Evolutionary conservation across 106 monocot genomes (phyloP), one percentile per base, ranked within the genome.

Genomic region (Dendrobium huoshanense): DNA sequence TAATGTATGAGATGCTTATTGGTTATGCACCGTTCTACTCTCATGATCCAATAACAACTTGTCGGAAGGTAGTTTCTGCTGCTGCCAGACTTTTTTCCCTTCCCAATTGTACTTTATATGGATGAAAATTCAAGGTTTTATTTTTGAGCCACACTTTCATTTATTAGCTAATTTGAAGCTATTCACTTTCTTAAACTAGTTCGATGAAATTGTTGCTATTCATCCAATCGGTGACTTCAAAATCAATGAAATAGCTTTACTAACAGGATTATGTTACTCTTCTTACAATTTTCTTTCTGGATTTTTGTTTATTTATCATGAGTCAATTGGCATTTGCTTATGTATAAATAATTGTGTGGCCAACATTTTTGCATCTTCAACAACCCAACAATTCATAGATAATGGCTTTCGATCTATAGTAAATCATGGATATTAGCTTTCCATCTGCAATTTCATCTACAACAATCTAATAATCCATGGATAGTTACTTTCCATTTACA

Each of bases 1-100:
- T 97, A 79, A 90, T 97, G 94, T 96, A 96, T 80, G 96, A 96
- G 78, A 96, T 96, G 96, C 94, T 96, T 80, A 85, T 96, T 87
- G 96, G 96, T 43, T 97, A 92, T 81, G 94, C 96, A 59, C 96
- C 96, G 72, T 97, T 97, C 77, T 97, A 94, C 85, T 90, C 96
- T 24, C 94, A 97, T 86, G 97, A 97, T 82, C 97, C 92, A 73
- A 87, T 97, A 82, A 97, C 94, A 55, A 94, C 97, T 75, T 97
- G 97, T 83, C 86, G 97, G 87, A 97, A 97, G 97, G 97, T 97
- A 49, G 9, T 76, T 47, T 47, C 7, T 76, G 49, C 48, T 76
- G 13, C 1, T 49, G 0, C 4, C 22, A 25, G 49, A 10, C 76
- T 76, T 49, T 47, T 16, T 27, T 31, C 15, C 22, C 61, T 42